phyloP scores from a whole-genome alignment of 768 basidiomycete species.

The Suillus alpinus region DNA sequence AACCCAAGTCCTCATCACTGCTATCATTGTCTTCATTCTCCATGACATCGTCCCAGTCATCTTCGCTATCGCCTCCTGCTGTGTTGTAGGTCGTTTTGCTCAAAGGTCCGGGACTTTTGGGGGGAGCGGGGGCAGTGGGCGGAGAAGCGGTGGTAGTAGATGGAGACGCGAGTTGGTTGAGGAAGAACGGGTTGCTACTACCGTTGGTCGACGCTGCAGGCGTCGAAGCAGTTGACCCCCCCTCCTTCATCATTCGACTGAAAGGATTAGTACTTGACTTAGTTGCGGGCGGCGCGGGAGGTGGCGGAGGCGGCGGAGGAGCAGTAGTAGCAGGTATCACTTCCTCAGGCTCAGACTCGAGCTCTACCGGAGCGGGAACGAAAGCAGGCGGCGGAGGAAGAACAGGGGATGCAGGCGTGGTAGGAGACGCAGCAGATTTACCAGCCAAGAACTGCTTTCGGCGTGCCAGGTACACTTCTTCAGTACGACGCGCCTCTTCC shows the following conservation, averaged over 20 bases:
- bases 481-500: conserved; percentile 48
- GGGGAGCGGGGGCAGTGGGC: conserved; percentile 25
- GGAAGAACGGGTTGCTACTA: conserved; percentile 77
- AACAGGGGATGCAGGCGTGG: conserved; percentile 33
- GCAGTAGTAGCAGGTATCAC: conserved; percentile 33
- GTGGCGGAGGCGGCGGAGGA: conserved; percentile 31
- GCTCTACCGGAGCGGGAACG: conserved; percentile 23
- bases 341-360: conserved; percentile 12
- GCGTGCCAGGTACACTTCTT: conserved; percentile 38
- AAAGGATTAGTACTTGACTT: conserved; percentile 80
- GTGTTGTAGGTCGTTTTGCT: conserved; percentile 60
- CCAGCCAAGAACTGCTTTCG: conserved; percentile 36
- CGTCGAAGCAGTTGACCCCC: conserved; percentile 32
- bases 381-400: conserved; percentile 35
- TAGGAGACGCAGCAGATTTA: conserved; percentile 33
- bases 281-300: conserved; percentile 25
- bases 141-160: conserved; percentile 36
- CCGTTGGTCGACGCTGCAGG: conserved; percentile 36
- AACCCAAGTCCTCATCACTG: conserved; percentile 77
- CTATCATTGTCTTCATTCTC: conserved; percentile 71
- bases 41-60: conserved; percentile 83
- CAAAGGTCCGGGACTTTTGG: conserved; percentile 52
- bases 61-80: conserved; percentile 57
- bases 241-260: conserved; percentile 59
- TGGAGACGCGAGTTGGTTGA: conserved; percentile 41